Base-by-base conservation (phyloP, 179 eudicot genomes). In the Drosera spatulata region DNA sequence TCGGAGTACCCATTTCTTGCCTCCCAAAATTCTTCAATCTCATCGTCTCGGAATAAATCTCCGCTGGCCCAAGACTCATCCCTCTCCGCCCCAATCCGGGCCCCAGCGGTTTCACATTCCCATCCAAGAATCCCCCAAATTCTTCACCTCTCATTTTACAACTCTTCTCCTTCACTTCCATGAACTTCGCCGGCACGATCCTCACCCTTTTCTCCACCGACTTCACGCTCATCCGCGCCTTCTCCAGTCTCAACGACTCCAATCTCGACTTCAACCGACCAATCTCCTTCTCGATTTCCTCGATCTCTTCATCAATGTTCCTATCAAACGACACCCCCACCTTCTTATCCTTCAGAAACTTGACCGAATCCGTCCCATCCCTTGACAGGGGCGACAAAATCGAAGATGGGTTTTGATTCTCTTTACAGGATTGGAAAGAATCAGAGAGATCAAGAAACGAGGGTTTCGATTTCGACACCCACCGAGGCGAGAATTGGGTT, bases 271-370 rank as follows among this genome's bases (percentile, higher is more conserved):
- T 68, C 71, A 93, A 69, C 40, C 86, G 64, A 50, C 39, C 63
- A 12, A 93, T 93, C 67, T 88, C 89, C 69, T 63, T 76, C 76
- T 86, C 87, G 55, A 91, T 81, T 66, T 82, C 83, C 68, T 83
- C 82, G 13, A 91, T 91, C 71, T 91, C 95, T 2, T 63, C 56
- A 66, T 91, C 98, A 10, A 86, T 72, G 66, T 69, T 69, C 64
- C 58, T 72, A 39, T 80, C 90, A 41, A 73, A 85, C 1, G 72
- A 63, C 53, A 56, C 12, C 4, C 37, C 59, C 41, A 49, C 65
- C 56, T 69, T 64, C 12, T 67, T 73, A 1, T 67, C 37, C 48
- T 68, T 57, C 12, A 76, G 60, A 2, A 74, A 78, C 52, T 71
- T 76, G n/a, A 49, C 9, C 2, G 61, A 55, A 0, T 62, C 66